Evolutionary conservation across 176 grass and related monocot genomes (phyloP).

Genomic region (Eragrostis curvula): DNA sequence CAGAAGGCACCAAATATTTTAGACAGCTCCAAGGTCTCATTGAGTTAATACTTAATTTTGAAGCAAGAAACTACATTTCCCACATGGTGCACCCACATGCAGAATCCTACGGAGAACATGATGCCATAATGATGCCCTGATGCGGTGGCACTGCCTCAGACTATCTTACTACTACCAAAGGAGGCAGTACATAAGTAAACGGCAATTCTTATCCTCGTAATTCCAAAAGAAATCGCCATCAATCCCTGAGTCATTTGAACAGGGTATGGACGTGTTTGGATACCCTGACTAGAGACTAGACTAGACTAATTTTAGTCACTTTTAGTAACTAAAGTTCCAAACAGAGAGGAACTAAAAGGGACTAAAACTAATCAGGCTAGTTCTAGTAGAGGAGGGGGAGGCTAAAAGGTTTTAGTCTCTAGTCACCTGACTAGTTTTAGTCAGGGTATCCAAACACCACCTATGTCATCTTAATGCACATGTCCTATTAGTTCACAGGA

Average conservation of each 20-base stretch:
- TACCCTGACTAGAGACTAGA: too few species aligned
- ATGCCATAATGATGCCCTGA: background rate
- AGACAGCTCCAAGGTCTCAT: background rate
- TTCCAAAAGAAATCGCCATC: background rate
- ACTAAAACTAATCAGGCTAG: too few species aligned
- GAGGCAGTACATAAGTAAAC: background rate
- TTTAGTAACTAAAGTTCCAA: too few species aligned
- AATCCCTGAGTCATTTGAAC: background rate
- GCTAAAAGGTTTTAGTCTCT: too few species aligned
- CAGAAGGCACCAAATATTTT: background rate
- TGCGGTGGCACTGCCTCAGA: background rate
- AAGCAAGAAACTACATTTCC: conserved; percentile 20
- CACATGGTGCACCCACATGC: background rate
- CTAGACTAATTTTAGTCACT: too few species aligned
- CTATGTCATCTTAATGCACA: background rate
- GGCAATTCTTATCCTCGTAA: background rate
- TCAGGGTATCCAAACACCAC: too few species aligned
- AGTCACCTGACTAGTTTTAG: too few species aligned
- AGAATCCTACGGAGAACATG: conserved; percentile 8
- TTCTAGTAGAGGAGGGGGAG: too few species aligned
- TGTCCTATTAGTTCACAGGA: conserved; percentile 19
- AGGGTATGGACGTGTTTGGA: too few species aligned
- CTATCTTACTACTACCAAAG: background rate
- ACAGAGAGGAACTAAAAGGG: too few species aligned
- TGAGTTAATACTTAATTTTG: conserved; percentile 20